phyloP scores from a whole-genome alignment of 179 eudicot species.

The Beta macrorhiza region DNA sequence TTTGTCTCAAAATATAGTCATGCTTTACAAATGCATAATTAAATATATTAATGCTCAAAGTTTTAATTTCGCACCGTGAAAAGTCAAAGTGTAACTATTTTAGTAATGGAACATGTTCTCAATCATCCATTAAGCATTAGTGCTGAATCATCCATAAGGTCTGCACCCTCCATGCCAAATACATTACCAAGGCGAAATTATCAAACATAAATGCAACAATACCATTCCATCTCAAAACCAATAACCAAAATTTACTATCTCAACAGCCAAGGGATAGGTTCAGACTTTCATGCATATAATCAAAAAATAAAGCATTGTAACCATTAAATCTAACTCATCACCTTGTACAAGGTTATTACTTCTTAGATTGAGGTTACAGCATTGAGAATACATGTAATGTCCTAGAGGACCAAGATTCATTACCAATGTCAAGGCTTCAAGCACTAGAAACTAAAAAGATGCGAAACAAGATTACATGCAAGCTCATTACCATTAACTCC shows the following conservation, averaged over 20 bases:
- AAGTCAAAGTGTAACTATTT: too few relatives aligned
- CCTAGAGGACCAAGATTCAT: background rate
- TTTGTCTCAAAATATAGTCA: too few relatives aligned
- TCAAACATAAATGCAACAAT: background rate
- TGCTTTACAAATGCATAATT: too few relatives aligned
- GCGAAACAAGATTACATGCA: too few relatives aligned
- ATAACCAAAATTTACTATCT: background rate
- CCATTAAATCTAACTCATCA: background rate
- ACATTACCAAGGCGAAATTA: background rate
- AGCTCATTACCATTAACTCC: background rate
- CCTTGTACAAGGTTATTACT: background rate
- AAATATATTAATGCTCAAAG: too few relatives aligned
- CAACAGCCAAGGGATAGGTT: background rate
- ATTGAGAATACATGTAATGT: background rate
- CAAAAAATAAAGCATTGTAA: background rate
- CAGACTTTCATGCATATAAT: background rate
- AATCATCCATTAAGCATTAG: background rate
- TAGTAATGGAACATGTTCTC: background rate
- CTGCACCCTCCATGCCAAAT: background rate
- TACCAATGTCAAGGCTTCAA: background rate
- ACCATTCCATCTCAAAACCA: background rate
- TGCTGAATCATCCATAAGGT: background rate
- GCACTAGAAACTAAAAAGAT: too few relatives aligned
- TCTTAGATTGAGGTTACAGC: background rate
- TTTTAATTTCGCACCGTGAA: too few relatives aligned